Evolutionary conservation across 768 basidiomycete genomes (phyloP).

Genomic region (Butyriboletus loyo): DNA sequence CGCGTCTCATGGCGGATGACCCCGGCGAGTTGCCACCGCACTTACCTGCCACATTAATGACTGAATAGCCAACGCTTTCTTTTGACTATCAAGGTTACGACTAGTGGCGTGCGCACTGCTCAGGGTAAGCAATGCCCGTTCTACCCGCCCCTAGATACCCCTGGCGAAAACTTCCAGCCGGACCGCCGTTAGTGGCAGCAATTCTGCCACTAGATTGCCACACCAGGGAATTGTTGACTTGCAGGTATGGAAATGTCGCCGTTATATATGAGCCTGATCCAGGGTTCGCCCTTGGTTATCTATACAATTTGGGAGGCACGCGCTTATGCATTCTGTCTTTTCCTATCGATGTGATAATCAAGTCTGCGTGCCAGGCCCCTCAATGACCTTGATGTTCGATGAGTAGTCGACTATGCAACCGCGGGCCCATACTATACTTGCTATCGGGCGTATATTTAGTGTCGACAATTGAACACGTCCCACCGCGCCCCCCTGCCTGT

Average conservation of each 20-base stretch:
- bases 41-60: constrained; percentile 17
- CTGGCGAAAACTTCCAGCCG: constrained; percentile 15
- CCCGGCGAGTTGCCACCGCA: constrained; percentile 25
- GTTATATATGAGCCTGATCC: constrained; percentile 7
- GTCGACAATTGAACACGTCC: constrained; percentile 6
- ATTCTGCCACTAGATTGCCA: constrained; percentile 4
- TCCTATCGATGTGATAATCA: constrained; percentile 2
- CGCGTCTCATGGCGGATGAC: constrained; percentile 19
- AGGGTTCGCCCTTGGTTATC: constrained; percentile 11
- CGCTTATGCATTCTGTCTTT: constrained; percentile 7
- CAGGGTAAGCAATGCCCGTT: constrained; percentile 17
- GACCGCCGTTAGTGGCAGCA: constrained; percentile 6
- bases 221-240: neutral
- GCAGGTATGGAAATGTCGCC: constrained; percentile 8
- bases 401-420: constrained; percentile 5
- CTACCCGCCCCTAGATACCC: constrained; percentile 12
- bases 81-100: constrained; percentile 18
- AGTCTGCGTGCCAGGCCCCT: neutral
- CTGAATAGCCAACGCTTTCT: constrained; percentile 5
- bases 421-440: constrained; percentile 13
- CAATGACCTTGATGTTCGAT: constrained; percentile 9
- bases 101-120: constrained; percentile 12
- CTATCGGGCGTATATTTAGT: constrained; percentile 8
- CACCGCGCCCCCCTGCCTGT: constrained; percentile 5
- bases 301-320: constrained; percentile 17